Base-by-base conservation (phyloP, 768 basidiomycete genomes). In the Kwoniella mangroviensis region DNA sequence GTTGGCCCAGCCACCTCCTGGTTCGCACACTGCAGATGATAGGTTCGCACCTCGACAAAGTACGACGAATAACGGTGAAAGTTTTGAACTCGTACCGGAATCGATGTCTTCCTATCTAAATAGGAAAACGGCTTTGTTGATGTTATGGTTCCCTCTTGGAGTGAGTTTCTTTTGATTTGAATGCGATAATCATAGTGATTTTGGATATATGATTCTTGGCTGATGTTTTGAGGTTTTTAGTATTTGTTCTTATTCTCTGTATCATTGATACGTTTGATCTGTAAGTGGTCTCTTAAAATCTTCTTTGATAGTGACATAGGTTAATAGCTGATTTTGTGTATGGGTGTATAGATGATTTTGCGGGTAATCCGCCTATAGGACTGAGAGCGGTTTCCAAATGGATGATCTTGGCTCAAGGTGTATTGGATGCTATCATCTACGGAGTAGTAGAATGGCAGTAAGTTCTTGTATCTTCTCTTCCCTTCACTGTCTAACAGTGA, bases 371-470 rank as follows among this genome's bases (percentile, higher is more conserved):
- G 1, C 77, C 78, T 9, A 70, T 64, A 0, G 65, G 63, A 0
- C 66, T 84, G 1, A 54, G 79, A 42, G 83, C 82, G 0, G 63
- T 84, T n/a, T 82, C 82, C 3, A 69, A 82, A 60, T 84, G 83
- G 83, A 76, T 82, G 64, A 71, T 83, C 26, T 76, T 82, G 28
- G 69, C 81, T n/a, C 82, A 84, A 68, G 83, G 83, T 13, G 59
- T 83, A 1, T 70, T 83, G 1, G 83, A 84, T 58, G 83, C 83
- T 3, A 7, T 83, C 54, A 84, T 84, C 68, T 84, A 84, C 57
- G 83, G 83, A 26, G 52, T 82, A 15, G 80, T 84, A 45, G 83
- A 84, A 70, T 81, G 81, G 78, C 80, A 82, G 79, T 81, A 64
- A 75, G 79, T 81, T 7, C 56, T 43, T 43, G 28, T 6, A 4